Evolutionary conservation across 208 protist species (phyloP), one percentile per base, ranked within the genome.

Genomic region (Acanthamoeba royreba): DNA sequence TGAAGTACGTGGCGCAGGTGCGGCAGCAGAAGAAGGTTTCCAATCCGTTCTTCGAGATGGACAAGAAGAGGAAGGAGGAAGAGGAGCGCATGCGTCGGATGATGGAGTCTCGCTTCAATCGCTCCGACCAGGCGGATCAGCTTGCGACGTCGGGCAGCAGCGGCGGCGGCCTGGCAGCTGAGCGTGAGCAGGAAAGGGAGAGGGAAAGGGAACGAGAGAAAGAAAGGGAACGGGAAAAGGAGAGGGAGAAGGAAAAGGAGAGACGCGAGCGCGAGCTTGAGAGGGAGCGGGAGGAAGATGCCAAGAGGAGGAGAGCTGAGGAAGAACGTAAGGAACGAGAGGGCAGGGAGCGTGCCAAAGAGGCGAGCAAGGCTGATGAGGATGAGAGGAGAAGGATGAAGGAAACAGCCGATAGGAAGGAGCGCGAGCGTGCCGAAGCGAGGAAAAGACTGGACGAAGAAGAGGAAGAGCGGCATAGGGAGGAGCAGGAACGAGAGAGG

Each of bases 41-140:
- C 83, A 90, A 90, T 46, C 83, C 83, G 0, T 90, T 90, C 83
- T 69, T 90, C 35, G 83, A 90, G 25, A 69, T 69, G 46, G 83
- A 90, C 52, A 58, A 69, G 38, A 90, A 90, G 33, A 58, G 47
- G 52, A 58, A 90, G 28, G 83, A 90, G 33, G 83, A 90, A n/a
- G 83, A 90, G 49, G 83, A 90, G 25, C 43, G 31, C 1, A 69
- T 90, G 83, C 83, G 83, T 52, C 83, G 83, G 11, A 69, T 85
- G 74, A 85, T 85, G 74, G 74, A 85, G 28, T 55, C 2, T 31
- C 38, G 74, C n/a, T 31, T 53, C 9, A n/a, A n/a, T 11, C 43
- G 43, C 25, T 40, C 22, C 11, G n/a, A 45, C 74, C 43, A 46
- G n/a, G 43, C 15, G n/a, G 31, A 2, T 35, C 31, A 4, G 31